Conservation (phyloP, 441 rosid species). For the Jatropha multifida region DNA sequence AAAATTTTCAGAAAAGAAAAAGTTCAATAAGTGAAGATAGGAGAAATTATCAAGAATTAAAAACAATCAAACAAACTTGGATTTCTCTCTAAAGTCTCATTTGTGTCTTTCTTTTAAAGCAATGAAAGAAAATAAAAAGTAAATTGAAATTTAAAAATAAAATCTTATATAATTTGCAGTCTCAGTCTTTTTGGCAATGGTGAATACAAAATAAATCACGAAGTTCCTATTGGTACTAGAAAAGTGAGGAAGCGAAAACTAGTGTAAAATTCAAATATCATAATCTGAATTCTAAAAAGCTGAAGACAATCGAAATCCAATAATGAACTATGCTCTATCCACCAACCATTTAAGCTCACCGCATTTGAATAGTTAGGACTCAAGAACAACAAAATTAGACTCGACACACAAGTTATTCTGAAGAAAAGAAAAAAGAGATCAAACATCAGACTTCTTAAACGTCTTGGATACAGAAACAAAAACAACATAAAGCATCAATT, state of each 20-base stretch:
- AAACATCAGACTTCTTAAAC: not conserved
- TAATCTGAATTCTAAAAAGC: not conserved
- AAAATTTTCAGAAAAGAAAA: not conserved
- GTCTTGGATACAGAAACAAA: not conserved
- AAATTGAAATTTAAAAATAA: not conserved
- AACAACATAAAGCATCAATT: not conserved
- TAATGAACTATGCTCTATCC: not conserved
- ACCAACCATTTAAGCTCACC: not conserved
- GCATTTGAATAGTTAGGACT: not conserved
- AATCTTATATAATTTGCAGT: not conserved
- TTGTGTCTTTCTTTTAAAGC: not conserved
- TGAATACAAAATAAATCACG: not conserved
- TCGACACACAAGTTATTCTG: not conserved
- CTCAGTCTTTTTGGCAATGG: not conserved
- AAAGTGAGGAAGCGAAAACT: not conserved
- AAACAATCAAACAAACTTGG: not conserved
- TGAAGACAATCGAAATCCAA: not conserved
- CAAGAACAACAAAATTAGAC: not conserved
- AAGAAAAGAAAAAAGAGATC: not conserved
- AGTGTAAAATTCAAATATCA: not conserved
- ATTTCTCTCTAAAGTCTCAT: not conserved
- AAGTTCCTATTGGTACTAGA: not conserved
- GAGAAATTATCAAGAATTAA: constrained; percentile 3
- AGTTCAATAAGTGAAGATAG: not conserved
- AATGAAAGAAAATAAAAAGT: not conserved